Evolutionary conservation across 1,284 basidiomycete genomes (phyloP), one percentile per base, ranked within the genome.

Genomic region (Rhodotorula sp.): DNA sequence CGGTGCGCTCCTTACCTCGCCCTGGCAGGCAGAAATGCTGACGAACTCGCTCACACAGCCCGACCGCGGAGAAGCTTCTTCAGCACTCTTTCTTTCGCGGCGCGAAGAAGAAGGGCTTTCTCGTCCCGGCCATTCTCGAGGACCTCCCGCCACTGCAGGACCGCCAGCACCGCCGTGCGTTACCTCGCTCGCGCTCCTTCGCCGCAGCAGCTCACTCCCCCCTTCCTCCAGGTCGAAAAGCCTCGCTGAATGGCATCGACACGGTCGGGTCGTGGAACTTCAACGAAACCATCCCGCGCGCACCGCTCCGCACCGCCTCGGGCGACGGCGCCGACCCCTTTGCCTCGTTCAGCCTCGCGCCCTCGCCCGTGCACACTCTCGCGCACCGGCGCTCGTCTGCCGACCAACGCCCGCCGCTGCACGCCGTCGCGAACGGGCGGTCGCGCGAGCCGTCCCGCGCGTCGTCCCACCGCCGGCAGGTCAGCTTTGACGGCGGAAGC

Each of bases 11-110:
- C 51, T 17, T 29, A n/a, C 7, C 29, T 64, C 8, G 4, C 39
- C 9, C 50, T 22, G 50, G 32, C 19, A 1, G 17, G 13, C 8
- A n/a, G 0, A 41, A 27, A 29, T 27, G 48, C 59, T 61, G 60
- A 60, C 32, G 58, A 73, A 34, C 36, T 53, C 15, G 58, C 39
- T 53, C 15, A 13, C 39, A 41, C 70, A 90, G 89, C 32, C 92
- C 92, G 32, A 88, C 88, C 2, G 89, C 93, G 4, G 86, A 86
- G 63, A 87, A 91, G 77, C 84, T 95, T n/a, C 84, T 95, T 4
- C 86, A 88, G 71, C 88, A 86, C n/a, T 84, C 87, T 4, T 92
- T 94, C 80, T 93, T 95, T 84, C 90, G 86, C 78, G 57, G n/a
- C 13, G 83, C 83, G 48, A 92, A 90, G 82, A 89, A 88, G 80